These are phyloP conservation scores for Lignosus rhinocerotis DNA, from an alignment of 1,284 basidiomycete species.

Conservation along the genomic window DNA sequence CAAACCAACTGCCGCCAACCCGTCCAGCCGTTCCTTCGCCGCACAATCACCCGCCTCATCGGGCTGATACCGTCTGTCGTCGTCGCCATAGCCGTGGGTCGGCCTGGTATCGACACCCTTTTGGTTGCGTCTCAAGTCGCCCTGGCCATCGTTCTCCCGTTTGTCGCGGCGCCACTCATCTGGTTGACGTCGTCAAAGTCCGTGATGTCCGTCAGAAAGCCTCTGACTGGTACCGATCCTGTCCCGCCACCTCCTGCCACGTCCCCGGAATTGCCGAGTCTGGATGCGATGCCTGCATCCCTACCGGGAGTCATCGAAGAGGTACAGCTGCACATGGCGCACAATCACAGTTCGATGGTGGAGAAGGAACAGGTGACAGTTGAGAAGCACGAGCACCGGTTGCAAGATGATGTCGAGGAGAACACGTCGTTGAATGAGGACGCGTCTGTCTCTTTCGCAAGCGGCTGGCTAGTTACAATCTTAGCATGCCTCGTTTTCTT, in stretches of 20 bases:
- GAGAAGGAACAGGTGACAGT: constrained; percentile 15
- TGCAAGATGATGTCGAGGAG: constrained; percentile 12
- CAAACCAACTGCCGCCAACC: constrained; percentile 1
- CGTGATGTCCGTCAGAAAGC: constrained; percentile 62
- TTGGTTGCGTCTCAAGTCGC: constrained; percentile 89
- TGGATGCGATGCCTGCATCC: background rate
- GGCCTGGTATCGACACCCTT: constrained; percentile 75
- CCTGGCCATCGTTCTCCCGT: constrained; percentile 86
- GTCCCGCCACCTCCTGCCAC: background rate
- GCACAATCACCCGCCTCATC: constrained; percentile 82
- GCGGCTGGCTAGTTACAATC: constrained; percentile 50
- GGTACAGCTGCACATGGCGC: background rate
- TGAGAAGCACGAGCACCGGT: constrained; percentile 21
- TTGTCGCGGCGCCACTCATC: constrained; percentile 79
- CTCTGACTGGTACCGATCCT: background rate
- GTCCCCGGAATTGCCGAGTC: constrained; percentile 1
- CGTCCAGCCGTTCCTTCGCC: constrained; percentile 72
- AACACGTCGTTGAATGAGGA: constrained; percentile 22
- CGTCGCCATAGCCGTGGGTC: constrained; percentile 80
- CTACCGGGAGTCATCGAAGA: constrained; percentile 13
- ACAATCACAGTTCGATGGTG: background rate
- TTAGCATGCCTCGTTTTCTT: constrained; percentile 62
- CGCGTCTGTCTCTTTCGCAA: constrained; percentile 59
- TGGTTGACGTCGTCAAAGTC: constrained; percentile 71
- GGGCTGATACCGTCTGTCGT: constrained; percentile 88